Evolutionary conservation across 2,329 filamentous ascomycete genomes (phyloP).

Genomic region (Pseudonectria buxi): DNA sequence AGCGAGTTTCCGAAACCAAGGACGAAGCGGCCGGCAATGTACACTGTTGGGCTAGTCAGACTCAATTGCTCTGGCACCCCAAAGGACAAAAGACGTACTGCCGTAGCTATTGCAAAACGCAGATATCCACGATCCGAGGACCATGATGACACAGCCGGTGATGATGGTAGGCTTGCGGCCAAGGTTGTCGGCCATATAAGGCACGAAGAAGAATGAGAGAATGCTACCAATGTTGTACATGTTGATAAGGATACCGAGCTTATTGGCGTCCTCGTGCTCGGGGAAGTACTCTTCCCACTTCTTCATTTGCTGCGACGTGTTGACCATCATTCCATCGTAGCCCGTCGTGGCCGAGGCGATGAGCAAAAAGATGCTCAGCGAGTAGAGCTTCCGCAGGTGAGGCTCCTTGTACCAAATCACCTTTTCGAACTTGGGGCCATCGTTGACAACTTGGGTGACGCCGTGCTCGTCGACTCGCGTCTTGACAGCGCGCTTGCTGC

Average conservation of each 20-base stretch:
- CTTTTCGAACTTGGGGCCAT: conserved; percentile 44
- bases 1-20: conserved; percentile 61
- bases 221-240: conserved; percentile 48
- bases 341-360: conserved; percentile 56
- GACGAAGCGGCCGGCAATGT: conserved; percentile 32
- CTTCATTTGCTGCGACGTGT: conserved; percentile 52
- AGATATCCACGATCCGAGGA: conserved; percentile 35
- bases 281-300: conserved; percentile 47
- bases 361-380: conserved; percentile 46
- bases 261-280: conserved; percentile 30
- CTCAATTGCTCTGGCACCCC: not conserved
- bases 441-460: conserved; percentile 29
- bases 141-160: conserved; percentile 39
- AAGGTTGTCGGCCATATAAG: conserved; percentile 37
- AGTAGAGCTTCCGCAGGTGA: conserved; percentile 50
- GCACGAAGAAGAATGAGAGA: conserved; percentile 39
- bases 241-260: conserved; percentile 43
- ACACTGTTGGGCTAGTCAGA: conserved; percentile 23
- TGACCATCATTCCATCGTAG: conserved; percentile 55
- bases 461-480: conserved; percentile 22
- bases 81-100: conserved; percentile 26
- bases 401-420: conserved; percentile 52
- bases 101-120: conserved; percentile 37
- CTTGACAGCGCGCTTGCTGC: conserved; percentile 13
- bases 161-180: conserved; percentile 39